These are phyloP conservation scores for Apiotrichum akiyoshidainum DNA, from an alignment of 1,284 basidiomycete species.

Conservation along the genomic window DNA sequence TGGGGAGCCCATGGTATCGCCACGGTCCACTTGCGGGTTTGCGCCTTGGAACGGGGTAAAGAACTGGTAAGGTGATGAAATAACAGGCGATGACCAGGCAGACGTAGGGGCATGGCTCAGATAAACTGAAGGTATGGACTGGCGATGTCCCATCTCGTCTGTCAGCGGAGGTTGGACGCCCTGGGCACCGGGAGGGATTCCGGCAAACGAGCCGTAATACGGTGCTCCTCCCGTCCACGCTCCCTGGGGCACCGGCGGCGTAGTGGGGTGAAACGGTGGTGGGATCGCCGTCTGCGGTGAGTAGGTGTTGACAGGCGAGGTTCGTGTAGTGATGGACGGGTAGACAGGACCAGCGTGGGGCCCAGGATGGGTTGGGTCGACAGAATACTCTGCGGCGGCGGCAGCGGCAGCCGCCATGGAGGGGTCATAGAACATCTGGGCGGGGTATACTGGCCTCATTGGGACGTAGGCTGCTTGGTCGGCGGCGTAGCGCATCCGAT, in stretches of 20 bases:
- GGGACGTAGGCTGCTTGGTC: slow-evolving; percentile 3
- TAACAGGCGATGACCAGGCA: slow-evolving; percentile 18
- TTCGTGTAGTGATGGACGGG: slow-evolving; percentile 7
- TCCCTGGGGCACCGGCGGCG: slow-evolving; percentile 14
- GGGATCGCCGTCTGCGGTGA: slow-evolving; percentile 4
- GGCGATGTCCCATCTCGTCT: slow-evolving; percentile 14
- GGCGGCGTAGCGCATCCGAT: slow-evolving; percentile 16
- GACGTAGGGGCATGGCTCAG: slow-evolving; percentile 9
- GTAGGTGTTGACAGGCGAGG: slow-evolving; percentile 11
- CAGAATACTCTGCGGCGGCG: slow-evolving; percentile 4
- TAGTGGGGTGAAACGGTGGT: slow-evolving; percentile 15
- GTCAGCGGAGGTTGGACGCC: slow-evolving; percentile 4
- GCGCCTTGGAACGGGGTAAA: slow-evolving; percentile 12
- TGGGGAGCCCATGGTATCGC: slow-evolving; percentile 15
- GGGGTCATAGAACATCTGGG: slow-evolving; percentile 20
- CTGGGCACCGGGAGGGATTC: slow-evolving; percentile 9
- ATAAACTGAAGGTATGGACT: slow-evolving; percentile 12
- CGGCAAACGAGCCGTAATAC: slow-evolving; percentile 14
- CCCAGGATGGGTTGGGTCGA: slow-evolving; percentile 8
- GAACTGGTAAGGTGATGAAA: slow-evolving; percentile 20
- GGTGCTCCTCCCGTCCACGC: slow-evolving; percentile 10
- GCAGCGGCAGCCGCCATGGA: slow-evolving; percentile 1
- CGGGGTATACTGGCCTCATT: slow-evolving; percentile 14
- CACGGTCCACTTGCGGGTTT: slow-evolving; percentile 8
- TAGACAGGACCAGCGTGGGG: slow-evolving; percentile 9